Evolutionary conservation across 768 basidiomycete genomes (phyloP).

Genomic region (Leccinum incarnatum): DNA sequence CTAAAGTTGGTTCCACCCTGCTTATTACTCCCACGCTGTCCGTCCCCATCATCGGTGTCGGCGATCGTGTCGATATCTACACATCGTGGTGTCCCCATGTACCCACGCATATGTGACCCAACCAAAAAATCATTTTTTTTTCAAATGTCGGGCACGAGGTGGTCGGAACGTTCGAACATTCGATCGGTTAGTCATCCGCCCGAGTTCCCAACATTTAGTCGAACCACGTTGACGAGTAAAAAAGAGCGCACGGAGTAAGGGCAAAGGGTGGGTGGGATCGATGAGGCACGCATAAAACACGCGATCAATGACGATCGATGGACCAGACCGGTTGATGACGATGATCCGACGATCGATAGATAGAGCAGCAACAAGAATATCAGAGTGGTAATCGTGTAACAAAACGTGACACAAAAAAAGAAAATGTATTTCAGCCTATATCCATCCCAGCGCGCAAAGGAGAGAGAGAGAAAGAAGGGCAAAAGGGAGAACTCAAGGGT

Average conservation of each 20-base stretch:
- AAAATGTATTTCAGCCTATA: slow-evolving; percentile 80
- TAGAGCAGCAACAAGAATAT: slow-evolving; percentile 21
- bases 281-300: neutral
- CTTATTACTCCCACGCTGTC: neutral
- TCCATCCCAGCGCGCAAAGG: slow-evolving; percentile 39
- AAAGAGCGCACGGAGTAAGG: neutral
- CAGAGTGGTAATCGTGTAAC: neutral
- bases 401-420: slow-evolving; percentile 33
- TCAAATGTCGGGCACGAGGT: neutral
- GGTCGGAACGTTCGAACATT: neutral
- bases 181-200: neutral
- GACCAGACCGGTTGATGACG: neutral
- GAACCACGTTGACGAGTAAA: neutral
- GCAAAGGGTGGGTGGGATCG: neutral
- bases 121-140: neutral
- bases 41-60: neutral
- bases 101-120: neutral
- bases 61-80: neutral
- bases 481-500: slow-evolving; percentile 54
- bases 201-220: neutral
- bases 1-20: neutral
- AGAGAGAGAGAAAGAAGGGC: slow-evolving; percentile 47
- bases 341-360: slow-evolving; percentile 10
- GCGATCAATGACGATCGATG: neutral
- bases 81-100: neutral